Evolutionary conservation across 2,329 filamentous ascomycete species (phyloP), one percentile per base, ranked within the genome.

Genomic region (Colletotrichum tofieldiae): DNA sequence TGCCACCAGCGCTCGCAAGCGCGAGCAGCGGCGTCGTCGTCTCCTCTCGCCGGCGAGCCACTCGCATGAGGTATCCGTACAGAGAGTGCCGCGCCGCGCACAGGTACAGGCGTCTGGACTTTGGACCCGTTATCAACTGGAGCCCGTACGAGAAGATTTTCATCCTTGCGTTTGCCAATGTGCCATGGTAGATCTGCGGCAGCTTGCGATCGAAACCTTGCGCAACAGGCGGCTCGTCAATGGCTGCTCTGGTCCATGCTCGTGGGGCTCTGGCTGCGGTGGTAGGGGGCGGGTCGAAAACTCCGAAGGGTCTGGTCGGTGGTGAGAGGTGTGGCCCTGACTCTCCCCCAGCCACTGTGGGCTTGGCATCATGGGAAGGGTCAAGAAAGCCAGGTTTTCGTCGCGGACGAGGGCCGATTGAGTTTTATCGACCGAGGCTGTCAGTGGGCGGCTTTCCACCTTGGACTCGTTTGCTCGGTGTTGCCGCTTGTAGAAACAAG

Each of bases 81-180:
- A n/a, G n/a, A 32, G 20, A 37, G 54, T 16, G n/a, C 49, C 20
- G 32, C 12, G n/a, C 58, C 20, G 35, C 35, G 54, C 16, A 6
- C 14, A 62, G 35, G 49, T 51, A 55, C 67, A 69, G 52, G 45
- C 56, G 56, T 71, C 56, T 68, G 56, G 62, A 56, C 56, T 49
- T 41, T 58, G 52, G 58, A 55, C 39, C 59, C 43, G 45, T 67
- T 63, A 55, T 63, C 45, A 54, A 65, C 65, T 69, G 65, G 65
- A 60, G 65, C 65, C 70, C 47, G 66, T 70, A 72, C 49, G 70
- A 72, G 70, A 72, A 72, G 59, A 72, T 72, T 72, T 72, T 72
- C 66, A 72, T 61, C 65, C 70, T 72, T 60, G 70, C 66, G 52
- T 72, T 68, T 65, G 60, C 66, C 62, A 70, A 60, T 72, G 65